Evolutionary conservation across 805 yeast genomes (phyloP).

Genomic region (Metschnikowia vanudenii): DNA sequence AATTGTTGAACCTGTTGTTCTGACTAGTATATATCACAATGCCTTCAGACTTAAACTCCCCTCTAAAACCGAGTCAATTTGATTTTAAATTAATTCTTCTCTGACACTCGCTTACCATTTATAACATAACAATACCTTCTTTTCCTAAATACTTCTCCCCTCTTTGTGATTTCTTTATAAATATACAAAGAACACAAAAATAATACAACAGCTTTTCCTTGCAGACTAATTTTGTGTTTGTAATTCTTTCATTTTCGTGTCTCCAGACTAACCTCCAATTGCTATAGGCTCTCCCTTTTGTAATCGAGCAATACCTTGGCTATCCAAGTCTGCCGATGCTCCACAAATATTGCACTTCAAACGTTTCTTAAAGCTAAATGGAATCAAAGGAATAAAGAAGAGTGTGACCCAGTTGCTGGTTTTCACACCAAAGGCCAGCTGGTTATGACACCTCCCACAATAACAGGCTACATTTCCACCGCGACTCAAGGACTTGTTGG

Average conservation of each 20-base stretch:
- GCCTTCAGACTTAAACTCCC: no score
- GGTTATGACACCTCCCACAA: slow-evolving; percentile 61
- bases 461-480: slow-evolving; percentile 25
- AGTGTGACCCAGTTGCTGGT: slow-evolving; percentile 47
- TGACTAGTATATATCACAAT: no score
- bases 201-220: no score
- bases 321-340: slow-evolving; percentile 20
- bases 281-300: slow-evolving; percentile 19
- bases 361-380: slow-evolving; percentile 17
- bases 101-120: no score
- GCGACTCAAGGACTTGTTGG: slow-evolving; percentile 15
- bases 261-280: slow-evolving; percentile 17
- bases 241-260: no score
- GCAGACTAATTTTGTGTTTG: no score
- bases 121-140: no score
- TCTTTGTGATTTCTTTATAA: no score
- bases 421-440: slow-evolving; percentile 50
- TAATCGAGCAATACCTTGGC: slow-evolving; percentile 14
- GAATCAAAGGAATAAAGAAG: slow-evolving; percentile 20
- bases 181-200: no score
- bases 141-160: no score
- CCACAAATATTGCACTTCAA: slow-evolving; percentile 20
- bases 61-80: no score
- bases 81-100: no score
- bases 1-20: slow-evolving; percentile 5